Percentiles rank a stretch among this genome's conserved stretches.
Evolutionary conservation across 1,284 basidiomycete genomes (phyloP).

Genomic region (Irpex rosettiformis): DNA sequence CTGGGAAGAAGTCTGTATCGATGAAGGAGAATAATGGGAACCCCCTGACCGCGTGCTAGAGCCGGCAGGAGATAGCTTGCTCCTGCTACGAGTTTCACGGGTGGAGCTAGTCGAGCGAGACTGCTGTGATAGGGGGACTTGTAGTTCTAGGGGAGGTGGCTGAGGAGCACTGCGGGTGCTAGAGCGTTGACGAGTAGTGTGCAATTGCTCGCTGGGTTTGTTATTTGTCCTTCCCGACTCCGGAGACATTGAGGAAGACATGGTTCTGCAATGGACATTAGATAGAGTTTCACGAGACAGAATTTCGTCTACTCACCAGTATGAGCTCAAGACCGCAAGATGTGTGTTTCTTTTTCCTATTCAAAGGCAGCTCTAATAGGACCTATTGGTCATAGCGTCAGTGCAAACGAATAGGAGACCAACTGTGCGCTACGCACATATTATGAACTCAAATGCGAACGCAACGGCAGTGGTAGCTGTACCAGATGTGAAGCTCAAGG

Average conservation of each 20-base stretch:
- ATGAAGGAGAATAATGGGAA: conserved; percentile 6
- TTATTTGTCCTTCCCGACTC: not conserved
- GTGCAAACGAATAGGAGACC: not conserved
- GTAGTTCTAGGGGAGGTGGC: conserved; percentile 12
- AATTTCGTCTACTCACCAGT: not conserved
- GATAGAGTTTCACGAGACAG: not conserved
- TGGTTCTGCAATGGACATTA: not conserved
- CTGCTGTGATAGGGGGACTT: not conserved
- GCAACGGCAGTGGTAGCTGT: not conserved
- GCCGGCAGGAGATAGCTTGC: conserved; percentile 2
- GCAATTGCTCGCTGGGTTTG: not conserved
- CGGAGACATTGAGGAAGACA: not conserved
- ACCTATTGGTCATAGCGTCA: not conserved
- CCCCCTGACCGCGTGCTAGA: conserved; percentile 1
- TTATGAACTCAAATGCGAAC: not conserved
- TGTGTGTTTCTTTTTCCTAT: not conserved
- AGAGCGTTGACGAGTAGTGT: conserved; percentile 7
- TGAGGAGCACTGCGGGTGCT: conserved; percentile 9
- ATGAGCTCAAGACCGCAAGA: not conserved
- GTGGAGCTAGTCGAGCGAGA: conserved; percentile 1
- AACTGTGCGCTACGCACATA: not conserved
- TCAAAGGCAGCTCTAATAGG: not conserved
- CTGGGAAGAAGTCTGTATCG: conserved; percentile 1
- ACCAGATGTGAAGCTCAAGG: not conserved
- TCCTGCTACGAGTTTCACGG: conserved; percentile 2